These are phyloP conservation scores for Ploettnerulaceae sp. DNA, from an alignment of 2,329 filamentous ascomycete genomes.

Conservation along the genomic window DNA sequence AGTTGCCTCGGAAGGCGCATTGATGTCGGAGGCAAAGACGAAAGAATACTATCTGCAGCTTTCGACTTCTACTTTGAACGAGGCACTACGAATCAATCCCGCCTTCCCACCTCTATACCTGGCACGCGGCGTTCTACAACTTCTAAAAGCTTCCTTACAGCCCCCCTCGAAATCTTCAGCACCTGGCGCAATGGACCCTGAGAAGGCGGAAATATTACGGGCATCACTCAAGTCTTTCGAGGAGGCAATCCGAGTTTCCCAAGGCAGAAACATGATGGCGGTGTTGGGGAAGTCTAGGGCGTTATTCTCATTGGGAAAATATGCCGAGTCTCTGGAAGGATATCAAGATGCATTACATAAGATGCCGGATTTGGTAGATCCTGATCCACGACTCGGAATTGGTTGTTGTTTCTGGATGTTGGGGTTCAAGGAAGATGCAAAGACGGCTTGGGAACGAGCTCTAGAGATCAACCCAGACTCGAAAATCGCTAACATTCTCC, in stretches of 20 bases:
- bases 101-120: conserved; percentile 88
- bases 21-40: conserved; percentile 70
- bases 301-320: conserved; percentile 81
- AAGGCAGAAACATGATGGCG: conserved; percentile 86
- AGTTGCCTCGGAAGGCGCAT: conserved; percentile 57
- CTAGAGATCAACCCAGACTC: conserved; percentile 77
- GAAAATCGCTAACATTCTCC: conserved; percentile 83
- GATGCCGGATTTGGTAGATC: conserved; percentile 83
- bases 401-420: conserved; percentile 97
- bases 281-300: conserved; percentile 84
- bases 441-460: conserved; percentile 81
- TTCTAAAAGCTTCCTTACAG: conserved; percentile 82
- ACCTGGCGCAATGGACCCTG: conserved; percentile 61
- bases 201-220: conserved; percentile 73
- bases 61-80: conserved; percentile 88
- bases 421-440: conserved; percentile 89
- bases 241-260: conserved; percentile 80
- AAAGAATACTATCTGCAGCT: conserved; percentile 91
- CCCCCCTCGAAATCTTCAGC: conserved; percentile 64
- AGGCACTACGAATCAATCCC: conserved; percentile 90
- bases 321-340: conserved; percentile 71
- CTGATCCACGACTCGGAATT: conserved; percentile 92
- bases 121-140: conserved; percentile 81
- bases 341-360: conserved; percentile 86
- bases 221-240: conserved; percentile 91